phyloP scores from a whole-genome alignment of 1,139 yeast species.

The Candida pseudoviswanathii region DNA sequence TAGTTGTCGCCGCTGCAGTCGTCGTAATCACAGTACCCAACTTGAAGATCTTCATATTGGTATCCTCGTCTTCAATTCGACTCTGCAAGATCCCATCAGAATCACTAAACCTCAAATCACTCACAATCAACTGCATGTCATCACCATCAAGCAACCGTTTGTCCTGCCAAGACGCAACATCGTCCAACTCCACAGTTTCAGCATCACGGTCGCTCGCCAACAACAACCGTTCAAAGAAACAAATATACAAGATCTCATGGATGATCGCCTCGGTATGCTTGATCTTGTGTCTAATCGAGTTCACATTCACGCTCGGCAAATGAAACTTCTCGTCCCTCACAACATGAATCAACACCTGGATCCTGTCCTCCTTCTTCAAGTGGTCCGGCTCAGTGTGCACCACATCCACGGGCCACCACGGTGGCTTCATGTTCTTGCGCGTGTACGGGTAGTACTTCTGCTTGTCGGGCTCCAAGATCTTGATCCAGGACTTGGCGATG shows the following conservation, averaged over 20 bases:
- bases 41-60: conserved; percentile 16
- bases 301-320: conserved; percentile 24
- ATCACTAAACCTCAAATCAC: conserved; percentile 16
- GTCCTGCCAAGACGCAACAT: neutral
- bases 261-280: conserved; percentile 18
- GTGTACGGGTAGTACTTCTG: conserved; percentile 66
- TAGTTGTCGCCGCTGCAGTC: neutral
- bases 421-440: conserved; percentile 40
- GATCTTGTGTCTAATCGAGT: conserved; percentile 16
- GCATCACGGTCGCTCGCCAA: no score
- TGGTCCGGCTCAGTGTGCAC: conserved; percentile 78
- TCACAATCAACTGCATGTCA: conserved; percentile 17
- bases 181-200: no score
- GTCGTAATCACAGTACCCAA: conserved; percentile 9
- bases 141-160: conserved; percentile 10
- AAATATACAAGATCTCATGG: conserved; percentile 32
- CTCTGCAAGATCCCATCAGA: conserved; percentile 21
- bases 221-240: conserved; percentile 29
- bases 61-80: conserved; percentile 14
- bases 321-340: conserved; percentile 29
- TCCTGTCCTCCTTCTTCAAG: conserved; percentile 57
- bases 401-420: conserved; percentile 70
- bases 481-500: conserved; percentile 71
- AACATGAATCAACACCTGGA: conserved; percentile 45
- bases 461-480: conserved; percentile 64